Evolutionary conservation across 2,329 filamentous ascomycete genomes (phyloP), one percentile per base, ranked within the genome.

Genomic region (Didymella exigua): DNA sequence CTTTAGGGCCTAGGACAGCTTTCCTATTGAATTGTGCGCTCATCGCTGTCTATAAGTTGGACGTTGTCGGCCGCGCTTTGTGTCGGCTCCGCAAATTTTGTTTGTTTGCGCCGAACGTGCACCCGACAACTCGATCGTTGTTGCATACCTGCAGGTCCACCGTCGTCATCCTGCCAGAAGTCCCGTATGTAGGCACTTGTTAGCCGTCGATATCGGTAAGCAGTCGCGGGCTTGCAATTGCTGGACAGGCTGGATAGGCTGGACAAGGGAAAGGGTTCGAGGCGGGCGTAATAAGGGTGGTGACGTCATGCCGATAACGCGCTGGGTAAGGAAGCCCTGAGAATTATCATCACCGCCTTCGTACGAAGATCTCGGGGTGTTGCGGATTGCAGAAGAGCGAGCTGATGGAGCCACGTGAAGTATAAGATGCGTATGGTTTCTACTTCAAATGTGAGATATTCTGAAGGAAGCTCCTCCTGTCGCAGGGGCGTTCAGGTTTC

Each of bases 71-170:
- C 27, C 18, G 34, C 52, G 52, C 41, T 50, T 55, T 42, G 46
- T 46, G 24, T 50, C 46, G 52, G 41, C 41, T 29, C 23, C 24
- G 47, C 46, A 46, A 54, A 31, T 21, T 27, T 49, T 30, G n/a
- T 46, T 27, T 45, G 51, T 37, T 46, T 41, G 46, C 36, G 41
- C 45, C 30, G 34, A 50, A 27, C 34, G 37, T 43, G 34, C 41
- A 14, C 40, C 34, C 23, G 41, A 31, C 33, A 49, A 38, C 41
- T 29, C 13, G 4, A 34, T 49, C 29, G 26, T 40, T 38, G 36
- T 29, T 36, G 23, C 31, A 27, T 34, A 33, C 33, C 18, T 34
- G 16, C 27, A 36, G 33, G 21, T 31, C 27, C 23, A 29, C 40
- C 29, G 18, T 33, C 21, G 26, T 40, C 27, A 18, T 34, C 27